Base-by-base conservation (phyloP, 2,329 filamentous ascomycete species). In the Cladosporium sp. region DNA sequence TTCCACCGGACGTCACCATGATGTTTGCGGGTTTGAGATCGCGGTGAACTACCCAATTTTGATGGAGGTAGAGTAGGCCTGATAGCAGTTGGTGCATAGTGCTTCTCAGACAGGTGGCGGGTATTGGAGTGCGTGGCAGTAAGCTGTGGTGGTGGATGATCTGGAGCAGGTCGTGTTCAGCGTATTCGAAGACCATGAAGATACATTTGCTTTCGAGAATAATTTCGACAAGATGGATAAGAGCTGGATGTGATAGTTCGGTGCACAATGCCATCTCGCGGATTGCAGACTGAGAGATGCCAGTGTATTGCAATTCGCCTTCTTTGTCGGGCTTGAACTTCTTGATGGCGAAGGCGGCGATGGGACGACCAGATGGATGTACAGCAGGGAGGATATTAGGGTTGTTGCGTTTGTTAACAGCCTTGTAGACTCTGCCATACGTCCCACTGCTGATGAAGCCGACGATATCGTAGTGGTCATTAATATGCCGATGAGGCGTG, bases 321-420 rank as follows among this genome's bases (percentile, higher is more conserved):
- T 99, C 95, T 81, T 98, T 99, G 79, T 99, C 95, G 8, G 93
- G 93, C 82, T 97, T 97, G 86, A 97, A 90, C 86, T 99, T 99
- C 77, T 99, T 99, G 83, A 99, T 99, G 72, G 95, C 95, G 76
- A 97, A 97, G 75, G 97, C 92, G 68, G 91, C 91, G 60, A 87
- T 75, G 1, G 65, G 68, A n/a, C 72, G 67, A 51, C 74, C 74
- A n/a, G 67, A 68, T 68, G 74, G 74, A 66, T 75, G 73, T 28
- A 68, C 73, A 64, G 67, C 71, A 32, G 66, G 70, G 54, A 64
- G 66, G 56, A 65, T 65, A 13, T 67, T 70, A 59, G 65, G 88
- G 71, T 91, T 88, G 56, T 91, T 83, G 25, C 93, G 94, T 77
- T 99, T 98, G 72, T 91, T 88, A 51, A 92, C 83, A 21, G 95